Base-by-base conservation (phyloP, 345 rosid genomes). In the Populus euphratica region DNA sequence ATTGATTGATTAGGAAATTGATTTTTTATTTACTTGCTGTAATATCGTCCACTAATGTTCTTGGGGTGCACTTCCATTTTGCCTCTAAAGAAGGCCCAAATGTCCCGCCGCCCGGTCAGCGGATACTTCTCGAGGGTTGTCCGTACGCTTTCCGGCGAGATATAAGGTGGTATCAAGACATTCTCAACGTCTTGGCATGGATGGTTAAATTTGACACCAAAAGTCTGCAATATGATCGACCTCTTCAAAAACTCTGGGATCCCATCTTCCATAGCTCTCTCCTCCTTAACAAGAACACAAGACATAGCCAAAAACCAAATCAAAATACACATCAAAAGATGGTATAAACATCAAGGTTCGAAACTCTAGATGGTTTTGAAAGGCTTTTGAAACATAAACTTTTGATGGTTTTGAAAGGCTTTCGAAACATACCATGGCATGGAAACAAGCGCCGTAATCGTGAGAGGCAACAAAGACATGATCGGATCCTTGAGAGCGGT, bases 31-130 rank as follows among this genome's bases (percentile, higher is more conserved):
- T 90, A 91, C 99, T 88, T 96, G 97, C 99, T 88, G 88, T 96
- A 96, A 82, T 74, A 96, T 59, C 90, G 89, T 6, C 99, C 99
- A 71, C 89, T 93, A n/a, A 93, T 69, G 75, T 96, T 96, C 79
- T 92, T 96, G 21, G 99, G 99, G 82, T 96, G 88, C 74, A 96
- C 91, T 84, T 96, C 99, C 98, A 96, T 96, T 69, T 96, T 96
- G 10, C 99, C 99, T 68, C 99, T 82, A 77, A 96, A 96, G 82
- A 91, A 96, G 12, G 85, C 98, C 90, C 86, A 89, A 63, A 96
- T 92, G 68, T 96, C 97, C 43, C 99, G 88, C 68, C 81, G 80
- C 31, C 89, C 85, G 76, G 77, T 79, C 69, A 72, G 68, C 82
- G 90, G 90, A 54, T 83, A 74, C 65, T 61, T 85, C 29, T 81